These are phyloP conservation scores for Komagataella pastoris DNA, from an alignment of 805 yeast genomes.

Conservation along the genomic window DNA sequence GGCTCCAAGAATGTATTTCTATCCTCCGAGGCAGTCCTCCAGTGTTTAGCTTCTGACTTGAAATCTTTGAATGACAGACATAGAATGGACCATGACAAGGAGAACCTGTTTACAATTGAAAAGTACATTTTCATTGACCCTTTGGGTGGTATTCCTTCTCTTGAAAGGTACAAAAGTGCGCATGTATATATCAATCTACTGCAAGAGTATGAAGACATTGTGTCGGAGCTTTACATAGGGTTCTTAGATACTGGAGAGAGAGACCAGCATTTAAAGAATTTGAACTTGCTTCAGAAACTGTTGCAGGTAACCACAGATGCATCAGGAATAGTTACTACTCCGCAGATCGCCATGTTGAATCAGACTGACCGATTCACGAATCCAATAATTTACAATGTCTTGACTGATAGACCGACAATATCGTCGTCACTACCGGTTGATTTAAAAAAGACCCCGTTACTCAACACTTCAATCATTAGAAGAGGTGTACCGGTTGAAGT, in stretches of 20 bases:
- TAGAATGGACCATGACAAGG: conserved; percentile 3
- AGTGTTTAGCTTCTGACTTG: conserved; percentile 22
- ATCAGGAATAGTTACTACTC: conserved; percentile 81
- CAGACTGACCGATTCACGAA: conserved; percentile 31
- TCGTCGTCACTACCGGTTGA: conserved; percentile 82
- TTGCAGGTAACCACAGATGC: conserved; percentile 34
- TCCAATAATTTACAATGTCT: conserved; percentile 79
- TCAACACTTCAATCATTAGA: conserved; percentile 69
- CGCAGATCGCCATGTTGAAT: conserved; percentile 47
- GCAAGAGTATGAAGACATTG: conserved; percentile 65
- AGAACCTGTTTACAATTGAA: conserved; percentile 45
- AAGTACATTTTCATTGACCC: conserved; percentile 72
- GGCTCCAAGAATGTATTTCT: conserved; percentile 17
- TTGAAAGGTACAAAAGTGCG: conserved; percentile 66
- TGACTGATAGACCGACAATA: conserved; percentile 84
- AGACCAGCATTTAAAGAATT: conserved; percentile 50
- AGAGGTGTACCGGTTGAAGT: conserved; percentile 55
- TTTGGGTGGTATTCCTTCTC: conserved; percentile 83
- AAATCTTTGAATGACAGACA: conserved; percentile 10
- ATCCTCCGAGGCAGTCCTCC: conserved; percentile 25
- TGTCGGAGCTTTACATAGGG: conserved; percentile 50
- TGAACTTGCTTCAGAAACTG: conserved; percentile 49
- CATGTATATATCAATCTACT: conserved; percentile 79
- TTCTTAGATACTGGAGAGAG: conserved; percentile 29
- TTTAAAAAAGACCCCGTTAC: conserved; percentile 38